Evolutionary conservation across 2,329 filamentous ascomycete genomes (phyloP), one percentile per base, ranked within the genome.

Genomic region (Fusarium stilboides): DNA sequence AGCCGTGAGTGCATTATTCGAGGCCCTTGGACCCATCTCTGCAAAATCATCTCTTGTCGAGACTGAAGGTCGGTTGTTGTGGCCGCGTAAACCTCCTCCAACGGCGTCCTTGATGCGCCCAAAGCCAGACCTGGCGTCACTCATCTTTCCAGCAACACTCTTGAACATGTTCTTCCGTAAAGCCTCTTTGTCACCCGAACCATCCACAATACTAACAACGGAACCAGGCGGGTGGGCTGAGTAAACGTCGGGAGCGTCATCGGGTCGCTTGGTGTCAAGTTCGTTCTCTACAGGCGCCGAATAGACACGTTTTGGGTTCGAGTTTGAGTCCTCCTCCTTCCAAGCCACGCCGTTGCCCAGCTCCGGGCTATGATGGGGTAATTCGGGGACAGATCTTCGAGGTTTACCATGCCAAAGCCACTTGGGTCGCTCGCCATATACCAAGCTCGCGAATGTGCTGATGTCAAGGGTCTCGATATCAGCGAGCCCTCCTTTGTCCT

Each of bases 371-470:
- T 80, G 82, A 6, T 86, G 84, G 47, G 81, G 80, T n/a, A 82
- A 80, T 10, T 85, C 83, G 3, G 79, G 74, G 3, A 78, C 78
- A 4, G 82, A 86, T 75, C 95, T 94, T 64, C 91, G 89, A 37
- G 93, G 88, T 78, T 97, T 98, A 17, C 95, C 96, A 65, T 93
- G 87, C 96, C 96, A 99, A 3, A 99, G 85, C 94, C 94, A 98
- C 78, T 97, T 97, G 17, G 93, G 86, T 57, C 92, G 88, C 77
- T 96, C 93, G 34, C 96, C 95, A 65, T 90, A 91, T 1, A 92
- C 88, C 26, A 97, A 84, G 62, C 89, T 89, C 49, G 93, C 87
- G 70, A 98, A 97, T 45, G 86, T 89, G 72, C 97, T 94, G 55
- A 98, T 89, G 75, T 98, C 94, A 12, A 94, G 85, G 1, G 94